Evolutionary conservation across 2,329 filamentous ascomycete genomes (phyloP), one percentile per base, ranked within the genome.

Genomic region (Sphaerostilbella broomeana): DNA sequence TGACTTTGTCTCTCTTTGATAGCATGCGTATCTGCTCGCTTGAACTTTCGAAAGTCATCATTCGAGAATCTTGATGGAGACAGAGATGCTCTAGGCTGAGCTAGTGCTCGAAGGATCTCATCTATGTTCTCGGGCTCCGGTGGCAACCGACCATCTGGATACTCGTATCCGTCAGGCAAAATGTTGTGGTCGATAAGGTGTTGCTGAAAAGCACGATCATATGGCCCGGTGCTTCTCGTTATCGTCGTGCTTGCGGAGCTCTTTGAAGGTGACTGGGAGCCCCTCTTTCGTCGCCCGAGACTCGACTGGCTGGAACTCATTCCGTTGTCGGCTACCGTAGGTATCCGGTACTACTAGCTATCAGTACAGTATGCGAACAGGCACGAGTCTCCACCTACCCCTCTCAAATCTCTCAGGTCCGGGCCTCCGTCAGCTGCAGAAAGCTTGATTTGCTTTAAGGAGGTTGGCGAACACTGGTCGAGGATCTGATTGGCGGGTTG

Each of bases 1-100:
- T 49, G 11, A 64, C n/a, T 54, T 9, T 57, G 49, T 28, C 56
- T 55, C 44, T 67, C 61, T 35, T 60, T 62, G 2, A 46, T 48
- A n/a, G 58, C 59, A 41, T 55, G 32, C 17, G 39, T 45, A 44
- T 60, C 51, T 36, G 45, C 51, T 16, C 38, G 25, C 28, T 44
- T 24, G 38, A 67, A 66, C 20, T 53, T 47, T 22, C 45, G 20
- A 17, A 58, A 63, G 1, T 52, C 50, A 17, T 50, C 48, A 10
- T 61, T 49, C 0, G 58, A 50, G 42, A 63, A 65, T 13, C 42
- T 38, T n/a, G 57, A 60, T 16, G 56, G 55, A 7, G 60, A 65
- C 40, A 67, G 58, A 10, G 63, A 67, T 29, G 13, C 16, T 30
- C 49, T 41, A 8, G 26, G 46, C 18, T 37, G 40, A 9, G 30